phyloP scores from a whole-genome alignment of 2,329 filamentous ascomycete genomes.

The Clarireedia hainanense region DNA sequence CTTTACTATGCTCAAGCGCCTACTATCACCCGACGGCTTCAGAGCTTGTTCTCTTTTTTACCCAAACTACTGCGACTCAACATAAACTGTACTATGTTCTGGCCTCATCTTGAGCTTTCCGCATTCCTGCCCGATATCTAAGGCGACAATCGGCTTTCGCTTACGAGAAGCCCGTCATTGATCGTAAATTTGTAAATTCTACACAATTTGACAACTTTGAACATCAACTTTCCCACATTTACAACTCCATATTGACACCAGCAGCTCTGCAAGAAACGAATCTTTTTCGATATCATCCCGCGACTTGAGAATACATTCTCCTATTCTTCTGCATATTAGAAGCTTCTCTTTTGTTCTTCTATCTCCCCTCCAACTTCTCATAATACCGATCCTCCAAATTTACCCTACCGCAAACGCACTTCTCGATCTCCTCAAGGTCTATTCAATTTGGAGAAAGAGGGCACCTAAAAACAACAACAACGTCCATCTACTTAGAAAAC shows the following conservation, averaged over 20 bases:
- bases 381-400: not conserved
- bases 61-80: too few species aligned
- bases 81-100: too few species aligned
- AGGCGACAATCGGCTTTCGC: too few species aligned
- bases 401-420: not conserved
- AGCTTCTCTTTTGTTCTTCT: constrained; percentile 14
- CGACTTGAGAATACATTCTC: not conserved
- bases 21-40: too few species aligned
- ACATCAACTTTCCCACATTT: too few species aligned
- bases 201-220: too few species aligned
- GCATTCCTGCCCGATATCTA: too few species aligned
- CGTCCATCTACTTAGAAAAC: constrained; percentile 12
- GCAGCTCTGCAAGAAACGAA: constrained; percentile 1
- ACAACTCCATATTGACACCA: not conserved
- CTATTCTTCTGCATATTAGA: not conserved
- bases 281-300: not conserved
- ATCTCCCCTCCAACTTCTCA: constrained; percentile 7
- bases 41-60: too few species aligned
- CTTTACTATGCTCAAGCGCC: too few species aligned
- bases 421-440: not conserved
- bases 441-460: not conserved
- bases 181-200: too few species aligned
- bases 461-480: constrained; percentile 2
- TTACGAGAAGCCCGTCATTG: too few species aligned
- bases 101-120: too few species aligned